phyloP scores from a whole-genome alignment of 805 yeast genomes.

The Candida alai region DNA sequence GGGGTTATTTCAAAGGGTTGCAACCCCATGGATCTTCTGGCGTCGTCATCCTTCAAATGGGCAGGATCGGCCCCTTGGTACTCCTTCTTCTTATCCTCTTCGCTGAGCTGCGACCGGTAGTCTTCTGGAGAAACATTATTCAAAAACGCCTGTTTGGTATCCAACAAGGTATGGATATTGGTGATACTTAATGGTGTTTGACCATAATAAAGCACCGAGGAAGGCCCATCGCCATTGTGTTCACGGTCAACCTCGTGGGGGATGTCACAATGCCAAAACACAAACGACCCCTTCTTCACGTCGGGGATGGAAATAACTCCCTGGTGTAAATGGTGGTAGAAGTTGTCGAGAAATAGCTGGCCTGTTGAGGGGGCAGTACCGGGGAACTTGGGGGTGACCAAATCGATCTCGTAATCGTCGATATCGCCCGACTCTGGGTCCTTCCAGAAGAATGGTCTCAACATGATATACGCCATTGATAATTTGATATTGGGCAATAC shows the following conservation, averaged over 20 bases:
- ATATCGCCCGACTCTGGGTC: slow-evolving; percentile 12
- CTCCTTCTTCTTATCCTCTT: slow-evolving; percentile 14
- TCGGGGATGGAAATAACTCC: slow-evolving; percentile 32
- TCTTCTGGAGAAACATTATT: slow-evolving; percentile 13
- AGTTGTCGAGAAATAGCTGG: slow-evolving; percentile 24
- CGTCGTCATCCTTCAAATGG: slow-evolving; percentile 17
- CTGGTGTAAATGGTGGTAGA: slow-evolving; percentile 33
- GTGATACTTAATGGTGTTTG: slow-evolving; percentile 26
- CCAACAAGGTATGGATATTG: slow-evolving; percentile 14
- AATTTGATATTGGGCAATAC: slow-evolving; percentile 33
- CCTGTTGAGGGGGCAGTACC: slow-evolving; percentile 36
- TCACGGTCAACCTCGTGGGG: slow-evolving; percentile 39
- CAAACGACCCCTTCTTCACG: slow-evolving; percentile 40
- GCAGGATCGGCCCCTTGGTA: slow-evolving; percentile 18
- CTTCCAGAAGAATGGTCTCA: slow-evolving; percentile 36
- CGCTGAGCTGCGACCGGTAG: slow-evolving; percentile 14
- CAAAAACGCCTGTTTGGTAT: slow-evolving; percentile 13
- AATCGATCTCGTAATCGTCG: slow-evolving; percentile 25
- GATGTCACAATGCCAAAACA: slow-evolving; percentile 42
- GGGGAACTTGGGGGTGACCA: slow-evolving; percentile 31
- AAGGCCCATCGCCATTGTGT: slow-evolving; percentile 31
- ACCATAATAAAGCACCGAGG: slow-evolving; percentile 39
- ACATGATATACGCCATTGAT: slow-evolving; percentile 33
- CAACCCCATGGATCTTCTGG: slow-evolving; percentile 23
- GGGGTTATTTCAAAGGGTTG: slow-evolving; percentile 19